Evolutionary conservation across 306 rosid genomes (phyloP).

Genomic region (Sesbania bispinosa): DNA sequence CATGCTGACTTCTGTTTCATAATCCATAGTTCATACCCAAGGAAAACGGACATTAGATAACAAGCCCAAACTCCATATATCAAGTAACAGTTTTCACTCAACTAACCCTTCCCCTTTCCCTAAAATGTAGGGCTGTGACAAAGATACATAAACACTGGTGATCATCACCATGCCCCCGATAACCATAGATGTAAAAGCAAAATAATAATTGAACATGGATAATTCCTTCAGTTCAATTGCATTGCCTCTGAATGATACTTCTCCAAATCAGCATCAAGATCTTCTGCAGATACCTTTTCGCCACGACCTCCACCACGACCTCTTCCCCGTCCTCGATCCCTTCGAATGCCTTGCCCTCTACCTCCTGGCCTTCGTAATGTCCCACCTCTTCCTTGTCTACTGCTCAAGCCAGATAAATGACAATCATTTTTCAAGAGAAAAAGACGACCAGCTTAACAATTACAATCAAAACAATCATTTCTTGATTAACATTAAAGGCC

Average conservation of each 20-base stretch:
- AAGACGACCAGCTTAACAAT: not conserved
- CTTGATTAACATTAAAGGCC: not conserved
- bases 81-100: conserved; percentile 47
- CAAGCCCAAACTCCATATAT: conserved; percentile 54
- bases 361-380: conserved; percentile 53
- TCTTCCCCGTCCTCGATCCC: conserved; percentile 65
- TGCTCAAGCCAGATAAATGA: conserved; percentile 34
- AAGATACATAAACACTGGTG: conserved; percentile 50
- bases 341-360: conserved; percentile 33
- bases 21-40: conserved; percentile 59
- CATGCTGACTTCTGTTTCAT: conserved; percentile 44
- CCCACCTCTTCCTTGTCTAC: conserved; percentile 69
- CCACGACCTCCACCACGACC: conserved; percentile 42
- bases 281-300: conserved; percentile 86
- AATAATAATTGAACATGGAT: conserved; percentile 34
- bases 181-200: conserved; percentile 48
- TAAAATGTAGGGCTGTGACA: conserved; percentile 39
- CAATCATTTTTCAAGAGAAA: conserved; percentile 13
- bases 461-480: not conserved
- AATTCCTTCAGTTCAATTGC: conserved; percentile 54
- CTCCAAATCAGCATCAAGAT: conserved; percentile 94
- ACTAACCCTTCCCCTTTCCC: conserved; percentile 39
- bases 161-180: conserved; percentile 44
- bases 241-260: conserved; percentile 89
- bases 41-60: conserved; percentile 43